Conservation (phyloP, 179 eudicot genomes). For the Amaranthus tricolor region DNA sequence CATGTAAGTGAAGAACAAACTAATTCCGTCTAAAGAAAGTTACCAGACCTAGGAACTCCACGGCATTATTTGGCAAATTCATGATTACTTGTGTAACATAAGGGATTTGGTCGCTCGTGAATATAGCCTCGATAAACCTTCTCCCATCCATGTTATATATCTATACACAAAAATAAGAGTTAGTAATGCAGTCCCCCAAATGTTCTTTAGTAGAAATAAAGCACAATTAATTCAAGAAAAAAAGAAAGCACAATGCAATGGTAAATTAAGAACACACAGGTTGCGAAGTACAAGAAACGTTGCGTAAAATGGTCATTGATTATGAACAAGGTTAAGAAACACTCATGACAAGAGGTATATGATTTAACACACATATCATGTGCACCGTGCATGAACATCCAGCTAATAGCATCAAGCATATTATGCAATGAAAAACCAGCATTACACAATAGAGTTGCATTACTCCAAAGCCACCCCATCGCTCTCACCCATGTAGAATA, state of each 20-base stretch:
- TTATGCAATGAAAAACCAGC: background rate
- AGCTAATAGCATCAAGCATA: background rate
- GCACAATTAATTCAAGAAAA: background rate
- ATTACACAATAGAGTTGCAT: background rate
- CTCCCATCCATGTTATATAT: constrained; percentile 94
- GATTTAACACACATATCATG: background rate
- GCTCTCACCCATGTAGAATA: too few species aligned
- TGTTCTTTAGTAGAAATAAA: background rate
- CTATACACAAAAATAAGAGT: constrained; percentile 30
- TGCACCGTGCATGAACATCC: background rate
- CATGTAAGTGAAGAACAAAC: background rate
- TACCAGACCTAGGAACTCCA: constrained; percentile 67
- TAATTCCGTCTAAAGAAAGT: too few species aligned
- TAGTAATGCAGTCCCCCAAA: background rate
- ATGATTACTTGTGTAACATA: constrained; percentile 83
- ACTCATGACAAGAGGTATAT: background rate
- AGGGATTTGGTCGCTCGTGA: constrained; percentile 44
- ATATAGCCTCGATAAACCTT: constrained; percentile 72
- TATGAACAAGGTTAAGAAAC: background rate
- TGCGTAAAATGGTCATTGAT: background rate
- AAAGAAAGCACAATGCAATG: too few species aligned
- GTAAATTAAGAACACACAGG: too few species aligned
- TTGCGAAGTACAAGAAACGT: too few species aligned
- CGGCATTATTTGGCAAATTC: constrained; percentile 88
- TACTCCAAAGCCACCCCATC: too few species aligned